Evolutionary conservation across 176 grass and related monocot species (phyloP).

Genomic region (Triticum aestivum): DNA sequence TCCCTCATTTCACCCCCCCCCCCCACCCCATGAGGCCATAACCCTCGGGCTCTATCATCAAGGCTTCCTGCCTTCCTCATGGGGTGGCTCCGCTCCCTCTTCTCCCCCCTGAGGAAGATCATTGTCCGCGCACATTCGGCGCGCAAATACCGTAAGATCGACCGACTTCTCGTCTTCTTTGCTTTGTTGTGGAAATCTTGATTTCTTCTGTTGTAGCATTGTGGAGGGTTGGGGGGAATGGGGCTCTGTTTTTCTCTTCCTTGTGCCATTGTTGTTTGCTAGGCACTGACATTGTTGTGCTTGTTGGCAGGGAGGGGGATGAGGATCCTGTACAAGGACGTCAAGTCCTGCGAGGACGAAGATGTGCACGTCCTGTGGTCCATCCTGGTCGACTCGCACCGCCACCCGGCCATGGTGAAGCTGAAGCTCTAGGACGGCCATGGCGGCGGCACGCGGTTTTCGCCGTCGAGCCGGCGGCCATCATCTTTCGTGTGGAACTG

Average conservation of each 20-base stretch:
- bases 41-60: background rate
- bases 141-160: slow-evolving; percentile 48
- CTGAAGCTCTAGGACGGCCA: slow-evolving; percentile 32
- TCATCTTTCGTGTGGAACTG: slow-evolving; percentile 3
- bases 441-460: background rate
- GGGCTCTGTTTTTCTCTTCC: background rate
- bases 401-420: slow-evolving; percentile 37
- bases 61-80: slow-evolving; percentile 45
- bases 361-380: slow-evolving; percentile 85
- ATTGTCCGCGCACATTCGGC: slow-evolving; percentile 57
- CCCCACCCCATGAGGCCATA: slow-evolving; percentile 32
- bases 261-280: slow-evolving; percentile 19
- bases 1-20: slow-evolving; percentile 2
- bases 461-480: background rate
- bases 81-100: slow-evolving; percentile 78
- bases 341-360: slow-evolving; percentile 70
- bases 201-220: no score
- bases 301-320: slow-evolving; percentile 60
- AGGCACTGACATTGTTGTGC: background rate
- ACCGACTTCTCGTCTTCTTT: background rate
- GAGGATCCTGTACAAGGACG: slow-evolving; percentile 74
- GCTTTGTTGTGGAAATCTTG: background rate
- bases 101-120: slow-evolving; percentile 67
- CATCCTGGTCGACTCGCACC: slow-evolving; percentile 72
- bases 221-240: background rate